phyloP scores from a whole-genome alignment of 192 early-diverging fungal species.

The Coemansia sp. region DNA sequence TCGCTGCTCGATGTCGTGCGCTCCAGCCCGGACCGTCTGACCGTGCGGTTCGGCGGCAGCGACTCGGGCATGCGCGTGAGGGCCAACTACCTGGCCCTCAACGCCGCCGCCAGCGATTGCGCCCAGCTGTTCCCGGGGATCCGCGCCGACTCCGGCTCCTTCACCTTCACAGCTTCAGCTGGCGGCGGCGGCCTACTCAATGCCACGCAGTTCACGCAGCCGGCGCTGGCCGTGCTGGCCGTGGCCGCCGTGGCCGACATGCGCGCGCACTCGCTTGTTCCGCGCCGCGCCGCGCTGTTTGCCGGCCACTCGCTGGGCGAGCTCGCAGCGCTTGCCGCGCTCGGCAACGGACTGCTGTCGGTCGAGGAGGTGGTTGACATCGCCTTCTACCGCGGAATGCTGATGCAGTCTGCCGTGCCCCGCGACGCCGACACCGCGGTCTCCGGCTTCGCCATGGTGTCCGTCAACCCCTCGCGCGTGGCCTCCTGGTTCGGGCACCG shows the following conservation, averaged over 20 bases:
- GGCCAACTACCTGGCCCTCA: background rate
- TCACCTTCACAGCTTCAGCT: constrained; percentile 74
- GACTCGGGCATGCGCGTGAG: constrained; percentile 38
- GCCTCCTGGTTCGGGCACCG: constrained; percentile 69
- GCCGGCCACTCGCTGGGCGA: constrained; percentile 96
- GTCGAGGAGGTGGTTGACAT: constrained; percentile 84
- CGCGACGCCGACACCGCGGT: constrained; percentile 67
- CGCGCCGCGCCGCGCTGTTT: constrained; percentile 69
- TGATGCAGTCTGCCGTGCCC: constrained; percentile 91
- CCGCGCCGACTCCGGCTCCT: constrained; percentile 64
- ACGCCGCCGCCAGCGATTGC: constrained; percentile 19
- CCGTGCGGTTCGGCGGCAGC: constrained; percentile 73
- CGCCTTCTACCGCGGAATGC: constrained; percentile 93
- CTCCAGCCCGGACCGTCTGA: constrained; percentile 40
- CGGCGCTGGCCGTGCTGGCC: constrained; percentile 80
- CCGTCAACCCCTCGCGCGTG: constrained; percentile 87
- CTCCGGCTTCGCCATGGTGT: constrained; percentile 93
- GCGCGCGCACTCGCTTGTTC: constrained; percentile 80
- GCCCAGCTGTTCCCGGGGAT: constrained; percentile 44
- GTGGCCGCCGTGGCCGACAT: constrained; percentile 88
- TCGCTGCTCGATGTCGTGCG: constrained; percentile 89
- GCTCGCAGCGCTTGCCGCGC: constrained; percentile 78
- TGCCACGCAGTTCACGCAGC: constrained; percentile 94
- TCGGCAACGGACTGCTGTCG: constrained; percentile 71
- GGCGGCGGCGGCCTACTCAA: constrained; percentile 70